Evolutionary conservation across 306 rosid species (phyloP), one percentile per base, ranked within the genome.

Genomic region (Sechiopsis laciniata): DNA sequence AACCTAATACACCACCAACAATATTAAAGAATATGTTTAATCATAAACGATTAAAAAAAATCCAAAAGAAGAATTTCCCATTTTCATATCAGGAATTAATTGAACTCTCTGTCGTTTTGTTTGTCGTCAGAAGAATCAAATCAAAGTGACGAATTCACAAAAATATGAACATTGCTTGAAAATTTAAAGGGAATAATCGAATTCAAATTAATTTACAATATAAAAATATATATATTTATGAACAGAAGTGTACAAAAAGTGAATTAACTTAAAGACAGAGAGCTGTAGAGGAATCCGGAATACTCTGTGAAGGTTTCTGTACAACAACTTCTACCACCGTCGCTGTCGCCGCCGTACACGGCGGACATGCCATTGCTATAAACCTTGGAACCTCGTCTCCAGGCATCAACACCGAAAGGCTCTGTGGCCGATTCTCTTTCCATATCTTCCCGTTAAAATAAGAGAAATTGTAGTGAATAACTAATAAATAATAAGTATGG

Each of bases 301-400:
- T n/a, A 63, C 54, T 22, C 12, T 46, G 57, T 0, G 37, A 13
- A 67, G 55, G 19, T 48, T 68, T 68, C 8, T 68, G 73, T 14
- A 48, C 42, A 21, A 48, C 37, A 48, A 68, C 29, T 2, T 48
- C 73, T 4, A 68, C 56, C 15, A 68, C 4, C 15, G 63, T 32
- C 32, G 62, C 62, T 12, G 63, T 1, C 16, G 71, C 55, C 55
- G 72, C 17, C 72, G 10, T 11, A 67, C 37, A 45, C 22, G 72
- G 98, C 59, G 73, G 98, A 61, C 97, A 93, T 0, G 97, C 95
- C 90, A 83, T 81, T 37, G 98, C 98, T 63, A 93, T 90, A 71
- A 93, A 93, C 75, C 82, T 93, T 0, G 98, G 98, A 1, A 93
- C 74, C n/a, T 72, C 73, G 40, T 93, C 96, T 0, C 98, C 98